A percentile compares a stretch with the other conserved stretches of the same genome.
Evolutionary conservation across 108 stramenopile species (phyloP).

Genomic region (Parmales sp.): DNA sequence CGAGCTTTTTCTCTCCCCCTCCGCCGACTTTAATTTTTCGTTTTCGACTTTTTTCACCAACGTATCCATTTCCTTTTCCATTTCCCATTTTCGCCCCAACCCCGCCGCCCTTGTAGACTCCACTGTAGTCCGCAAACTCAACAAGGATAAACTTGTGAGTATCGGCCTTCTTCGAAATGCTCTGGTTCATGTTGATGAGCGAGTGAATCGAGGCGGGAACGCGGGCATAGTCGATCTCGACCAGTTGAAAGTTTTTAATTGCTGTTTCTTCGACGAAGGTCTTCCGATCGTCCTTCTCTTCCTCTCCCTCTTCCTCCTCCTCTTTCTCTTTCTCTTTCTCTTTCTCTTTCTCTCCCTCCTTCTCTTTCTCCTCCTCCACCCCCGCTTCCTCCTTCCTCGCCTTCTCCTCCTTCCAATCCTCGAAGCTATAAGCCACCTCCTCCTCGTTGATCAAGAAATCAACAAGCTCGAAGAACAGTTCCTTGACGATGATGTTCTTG

Average conservation of each 20-base stretch:
- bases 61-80: not conserved
- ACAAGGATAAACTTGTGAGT: no score
- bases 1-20: slow-evolving; percentile 11
- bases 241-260: not conserved
- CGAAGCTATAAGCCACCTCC: not conserved
- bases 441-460: slow-evolving; percentile 49
- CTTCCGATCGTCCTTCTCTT: not conserved
- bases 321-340: slow-evolving; percentile 13
- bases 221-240: not conserved
- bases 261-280: not conserved
- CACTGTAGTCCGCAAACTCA: slow-evolving; percentile 1
- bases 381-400: slow-evolving; percentile 9
- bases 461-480: slow-evolving; percentile 55
- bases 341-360: slow-evolving; percentile 5
- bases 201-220: no score
- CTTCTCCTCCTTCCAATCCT: not conserved
- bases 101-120: not conserved
- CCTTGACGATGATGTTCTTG: slow-evolving; percentile 60
- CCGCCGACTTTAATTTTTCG: not conserved
- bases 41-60: not conserved
- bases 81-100: not conserved
- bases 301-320: not conserved
- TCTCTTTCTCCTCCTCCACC: slow-evolving; percentile 7
- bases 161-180: no score
- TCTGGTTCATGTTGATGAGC: no score